Evolutionary conservation across 768 basidiomycete species (phyloP).

Genomic region (Tricholoma sp.): DNA sequence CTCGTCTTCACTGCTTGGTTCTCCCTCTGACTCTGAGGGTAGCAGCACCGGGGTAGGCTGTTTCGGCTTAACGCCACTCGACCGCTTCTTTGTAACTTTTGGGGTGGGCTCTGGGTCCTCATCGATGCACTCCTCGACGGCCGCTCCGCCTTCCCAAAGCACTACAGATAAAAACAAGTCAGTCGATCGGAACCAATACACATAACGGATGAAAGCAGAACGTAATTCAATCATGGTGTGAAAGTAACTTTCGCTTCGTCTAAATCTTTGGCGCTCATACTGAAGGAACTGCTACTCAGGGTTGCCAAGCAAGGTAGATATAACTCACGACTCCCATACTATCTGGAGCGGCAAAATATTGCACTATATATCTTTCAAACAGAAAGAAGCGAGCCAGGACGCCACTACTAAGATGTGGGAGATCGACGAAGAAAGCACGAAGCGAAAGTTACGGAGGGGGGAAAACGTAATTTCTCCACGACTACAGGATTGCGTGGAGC

Average conservation of each 20-base stretch:
- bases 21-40: conserved; percentile 43
- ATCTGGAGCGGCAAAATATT: conserved; percentile 14
- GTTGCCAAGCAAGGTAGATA: conserved; percentile 16
- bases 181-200: conserved; percentile 12
- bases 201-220: conserved; percentile 7
- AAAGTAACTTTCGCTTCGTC: conserved; percentile 10
- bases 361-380: conserved; percentile 15
- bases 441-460: conserved; percentile 22
- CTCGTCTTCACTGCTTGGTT: conserved; percentile 63
- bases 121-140: conserved; percentile 40
- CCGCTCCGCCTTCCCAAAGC: conserved; percentile 68
- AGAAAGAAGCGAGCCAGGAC: conserved; percentile 10
- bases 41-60: conserved; percentile 15
- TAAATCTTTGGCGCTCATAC: conserved; percentile 13
- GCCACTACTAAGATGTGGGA: conserved; percentile 16
- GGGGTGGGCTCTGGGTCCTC: conserved; percentile 17
- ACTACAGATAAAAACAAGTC: conserved; percentile 36
- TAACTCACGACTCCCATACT: conserved; percentile 16
- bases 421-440: conserved; percentile 8
- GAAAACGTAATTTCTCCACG: conserved; percentile 29
- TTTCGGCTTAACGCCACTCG: conserved; percentile 19
- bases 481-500: conserved; percentile 26
- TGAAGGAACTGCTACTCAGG: conserved; percentile 20
- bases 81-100: conserved; percentile 26
- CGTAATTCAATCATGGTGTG: conserved; percentile 5